These are phyloP conservation scores for Lepidium aucheri DNA, from an alignment of 345 rosid genomes.

Conservation along the genomic window DNA sequence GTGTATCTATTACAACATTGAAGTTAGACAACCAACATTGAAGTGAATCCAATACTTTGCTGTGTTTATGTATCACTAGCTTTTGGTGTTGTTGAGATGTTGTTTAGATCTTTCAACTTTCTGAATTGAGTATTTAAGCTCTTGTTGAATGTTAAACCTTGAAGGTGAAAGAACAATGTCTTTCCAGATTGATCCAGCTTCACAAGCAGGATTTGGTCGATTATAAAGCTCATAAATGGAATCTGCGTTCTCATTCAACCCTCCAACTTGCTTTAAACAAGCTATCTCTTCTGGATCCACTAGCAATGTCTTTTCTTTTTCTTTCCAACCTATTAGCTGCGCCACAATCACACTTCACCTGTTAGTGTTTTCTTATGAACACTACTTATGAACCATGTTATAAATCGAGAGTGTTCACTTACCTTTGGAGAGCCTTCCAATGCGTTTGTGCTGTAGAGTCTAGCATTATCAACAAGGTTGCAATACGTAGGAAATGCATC, in stretches of 20 bases:
- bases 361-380: conserved; percentile 23
- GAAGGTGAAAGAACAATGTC: conserved; percentile 91
- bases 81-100: not conserved
- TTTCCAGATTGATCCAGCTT: conserved; percentile 85
- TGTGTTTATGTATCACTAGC: too few species aligned
- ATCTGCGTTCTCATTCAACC: conserved; percentile 69
- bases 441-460: conserved; percentile 76
- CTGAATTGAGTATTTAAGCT: conserved; percentile 56
- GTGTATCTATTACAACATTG: not conserved
- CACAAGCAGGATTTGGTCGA: conserved; percentile 58
- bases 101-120: conserved; percentile 45
- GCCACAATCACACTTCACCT: conserved; percentile 13
- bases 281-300: conserved; percentile 86
- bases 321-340: conserved; percentile 98
- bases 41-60: not conserved
- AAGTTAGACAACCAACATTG: not conserved
- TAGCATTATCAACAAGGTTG: conserved; percentile 72
- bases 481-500: conserved; percentile 71
- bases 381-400: too few species aligned
- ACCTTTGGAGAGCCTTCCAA: conserved; percentile 84
- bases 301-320: conserved; percentile 67
- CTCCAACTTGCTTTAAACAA: conserved; percentile 52
- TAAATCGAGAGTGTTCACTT: not conserved
- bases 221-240: conserved; percentile 69
- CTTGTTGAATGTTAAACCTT: conserved; percentile 68